phyloP scores from a whole-genome alignment of 2,329 filamentous ascomycete genomes.

The Hypoxylon sp. region DNA sequence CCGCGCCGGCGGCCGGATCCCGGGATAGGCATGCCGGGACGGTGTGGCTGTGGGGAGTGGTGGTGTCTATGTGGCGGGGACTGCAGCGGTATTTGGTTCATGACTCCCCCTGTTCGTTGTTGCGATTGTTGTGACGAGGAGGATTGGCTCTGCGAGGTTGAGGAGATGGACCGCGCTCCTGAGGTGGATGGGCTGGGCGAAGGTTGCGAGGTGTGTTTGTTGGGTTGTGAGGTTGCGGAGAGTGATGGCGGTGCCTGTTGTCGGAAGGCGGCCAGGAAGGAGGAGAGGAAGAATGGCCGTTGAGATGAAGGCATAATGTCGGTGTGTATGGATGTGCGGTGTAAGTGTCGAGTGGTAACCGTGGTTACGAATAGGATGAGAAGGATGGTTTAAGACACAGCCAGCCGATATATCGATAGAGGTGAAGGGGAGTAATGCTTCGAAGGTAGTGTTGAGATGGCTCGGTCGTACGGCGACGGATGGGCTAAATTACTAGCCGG shows the following conservation, averaged over 20 bases:
- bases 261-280: constrained; percentile 53
- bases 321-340: constrained; percentile 13
- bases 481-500: neutral
- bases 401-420: neutral
- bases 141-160: constrained; percentile 39
- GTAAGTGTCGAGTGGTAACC: neutral
- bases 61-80: constrained; percentile 45
- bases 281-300: constrained; percentile 53
- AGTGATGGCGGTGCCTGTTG: constrained; percentile 48
- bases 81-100: constrained; percentile 52
- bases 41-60: constrained; percentile 30
- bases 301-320: constrained; percentile 51
- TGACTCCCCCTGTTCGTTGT: constrained; percentile 45
- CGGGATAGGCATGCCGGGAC: constrained; percentile 46
- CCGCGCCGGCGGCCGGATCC: constrained; percentile 67
- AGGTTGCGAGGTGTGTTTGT: constrained; percentile 47
- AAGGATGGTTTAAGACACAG: neutral
- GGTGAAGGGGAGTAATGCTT: neutral
- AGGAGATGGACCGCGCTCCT: constrained; percentile 43
- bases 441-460: constrained; percentile 3
- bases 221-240: constrained; percentile 49
- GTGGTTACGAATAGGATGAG: neutral
- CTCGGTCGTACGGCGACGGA: constrained; percentile 11
- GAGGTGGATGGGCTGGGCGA: constrained; percentile 31
- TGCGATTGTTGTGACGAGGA: constrained; percentile 39